phyloP scores from a whole-genome alignment of 352 stramenopile genomes.

The Elongisporangium prolatum region DNA sequence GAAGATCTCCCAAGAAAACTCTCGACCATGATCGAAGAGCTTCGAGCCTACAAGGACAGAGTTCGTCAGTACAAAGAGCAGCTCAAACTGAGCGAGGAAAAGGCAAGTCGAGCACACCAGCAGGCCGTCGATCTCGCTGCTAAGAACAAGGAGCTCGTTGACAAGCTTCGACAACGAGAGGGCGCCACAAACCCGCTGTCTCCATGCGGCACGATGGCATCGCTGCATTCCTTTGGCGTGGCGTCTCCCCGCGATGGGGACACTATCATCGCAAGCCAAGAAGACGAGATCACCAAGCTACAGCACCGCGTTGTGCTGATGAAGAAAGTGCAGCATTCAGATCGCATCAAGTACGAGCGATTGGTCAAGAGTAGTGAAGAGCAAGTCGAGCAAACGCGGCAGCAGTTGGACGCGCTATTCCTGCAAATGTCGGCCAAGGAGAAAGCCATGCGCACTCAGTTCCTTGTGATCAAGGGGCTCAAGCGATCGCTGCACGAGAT shows the following conservation, averaged over 20 bases:
- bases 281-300: conserved; percentile 60
- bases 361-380: conserved; percentile 33
- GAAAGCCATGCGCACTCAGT: conserved; percentile 49
- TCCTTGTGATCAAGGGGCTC: conserved; percentile 72
- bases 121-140: conserved; percentile 44
- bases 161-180: conserved; percentile 43
- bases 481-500: conserved; percentile 63
- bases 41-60: conserved; percentile 58
- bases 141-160: conserved; percentile 53
- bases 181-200: conserved; percentile 5
- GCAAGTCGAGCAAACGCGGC: conserved; percentile 35
- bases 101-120: conserved; percentile 37
- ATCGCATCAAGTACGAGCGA: conserved; percentile 48
- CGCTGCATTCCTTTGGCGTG: not conserved
- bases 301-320: conserved; percentile 53
- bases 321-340: conserved; percentile 51
- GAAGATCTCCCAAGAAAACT: conserved; percentile 47
- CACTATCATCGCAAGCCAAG: conserved; percentile 48
- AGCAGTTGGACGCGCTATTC: conserved; percentile 46
- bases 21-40: conserved; percentile 46
- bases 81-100: conserved; percentile 42
- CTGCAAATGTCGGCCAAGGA: conserved; percentile 50
- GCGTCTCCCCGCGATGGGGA: conserved; percentile 9
- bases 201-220: conserved; percentile 3
- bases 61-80: conserved; percentile 56